Conservation (phyloP, 2,329 filamentous ascomycete genomes). For the Nemania bipapillata region DNA sequence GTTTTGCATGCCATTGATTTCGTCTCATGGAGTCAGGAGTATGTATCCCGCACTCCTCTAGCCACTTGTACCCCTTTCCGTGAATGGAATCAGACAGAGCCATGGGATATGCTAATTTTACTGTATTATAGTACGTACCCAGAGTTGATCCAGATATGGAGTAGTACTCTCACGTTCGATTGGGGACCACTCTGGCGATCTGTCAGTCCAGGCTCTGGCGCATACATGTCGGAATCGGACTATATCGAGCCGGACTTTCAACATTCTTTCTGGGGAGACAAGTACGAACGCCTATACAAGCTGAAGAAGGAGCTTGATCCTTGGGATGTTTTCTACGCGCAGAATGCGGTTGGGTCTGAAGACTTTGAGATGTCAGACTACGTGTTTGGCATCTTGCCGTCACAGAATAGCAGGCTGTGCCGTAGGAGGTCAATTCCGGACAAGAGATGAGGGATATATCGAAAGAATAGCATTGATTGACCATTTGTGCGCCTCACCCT, state of each 20-base stretch:
- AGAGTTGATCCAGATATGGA: constrained; percentile 45
- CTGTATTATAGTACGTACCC: constrained; percentile 43
- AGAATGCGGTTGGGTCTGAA: constrained; percentile 54
- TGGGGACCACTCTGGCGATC: constrained; percentile 42
- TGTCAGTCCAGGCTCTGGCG: constrained; percentile 44
- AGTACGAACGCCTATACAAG: constrained; percentile 51
- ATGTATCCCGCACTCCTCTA: background rate
- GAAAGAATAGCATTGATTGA: background rate
- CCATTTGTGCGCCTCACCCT: background rate
- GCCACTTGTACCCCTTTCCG: background rate
- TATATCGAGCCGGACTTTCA: constrained; percentile 54
- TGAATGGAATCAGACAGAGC: background rate
- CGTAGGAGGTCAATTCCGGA: constrained; percentile 36
- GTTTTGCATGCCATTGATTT: constrained; percentile 46
- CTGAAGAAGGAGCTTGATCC: constrained; percentile 54
- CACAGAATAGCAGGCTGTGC: constrained; percentile 47
- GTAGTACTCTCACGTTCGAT: constrained; percentile 42
- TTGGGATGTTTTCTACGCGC: constrained; percentile 52
- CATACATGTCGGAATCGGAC: constrained; percentile 51
- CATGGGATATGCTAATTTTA: constrained; percentile 5
- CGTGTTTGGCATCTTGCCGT: constrained; percentile 46
- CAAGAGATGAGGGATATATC: background rate
- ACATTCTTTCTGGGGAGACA: constrained; percentile 53
- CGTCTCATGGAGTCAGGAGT: constrained; percentile 38
- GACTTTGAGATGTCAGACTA: constrained; percentile 51